These are phyloP conservation scores for Cutaneotrichosporon dermatis DNA, from an alignment of 1,284 basidiomycete genomes.

Conservation along the genomic window DNA sequence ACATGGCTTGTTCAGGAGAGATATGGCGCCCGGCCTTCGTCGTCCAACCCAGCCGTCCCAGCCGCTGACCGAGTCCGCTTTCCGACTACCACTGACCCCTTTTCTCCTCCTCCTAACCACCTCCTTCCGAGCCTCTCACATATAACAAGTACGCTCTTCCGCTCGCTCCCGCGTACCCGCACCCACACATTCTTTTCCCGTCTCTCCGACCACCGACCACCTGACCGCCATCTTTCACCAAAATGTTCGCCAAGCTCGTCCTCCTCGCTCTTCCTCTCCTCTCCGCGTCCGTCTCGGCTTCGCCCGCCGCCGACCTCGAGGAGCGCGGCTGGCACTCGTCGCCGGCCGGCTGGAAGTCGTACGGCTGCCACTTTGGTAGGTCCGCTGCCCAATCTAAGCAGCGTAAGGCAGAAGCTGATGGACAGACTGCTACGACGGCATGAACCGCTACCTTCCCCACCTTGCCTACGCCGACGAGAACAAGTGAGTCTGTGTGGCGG, in stretches of 20 bases:
- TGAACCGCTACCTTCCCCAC: constrained; percentile 25
- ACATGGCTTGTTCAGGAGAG: no score
- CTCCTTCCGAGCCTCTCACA: no score
- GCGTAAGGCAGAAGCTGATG: constrained; percentile 4
- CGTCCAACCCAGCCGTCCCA: no score
- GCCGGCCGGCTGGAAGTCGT: constrained; percentile 18
- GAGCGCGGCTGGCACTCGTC: neutral
- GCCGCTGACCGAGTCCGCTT: no score
- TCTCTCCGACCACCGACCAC: neutral
- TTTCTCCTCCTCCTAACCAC: no score
- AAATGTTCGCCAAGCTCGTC: constrained; percentile 5
- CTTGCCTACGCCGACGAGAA: constrained; percentile 12
- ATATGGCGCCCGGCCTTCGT: no score
- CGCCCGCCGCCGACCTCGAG: neutral
- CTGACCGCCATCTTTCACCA: neutral
- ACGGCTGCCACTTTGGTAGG: constrained; percentile 28
- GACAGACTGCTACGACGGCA: constrained; percentile 28
- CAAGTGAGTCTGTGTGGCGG: constrained; percentile 13
- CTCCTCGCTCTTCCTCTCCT: constrained; percentile 5
- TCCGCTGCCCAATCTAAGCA: neutral
- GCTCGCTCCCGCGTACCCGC: neutral
- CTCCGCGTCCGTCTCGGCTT: constrained; percentile 1
- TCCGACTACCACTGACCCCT: no score
- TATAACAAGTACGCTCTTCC: no score
- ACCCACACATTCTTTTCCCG: neutral